These are phyloP conservation scores for Aeminium ludgeri DNA, from an alignment of 495 filamentous ascomycete species.

Conservation along the genomic window DNA sequence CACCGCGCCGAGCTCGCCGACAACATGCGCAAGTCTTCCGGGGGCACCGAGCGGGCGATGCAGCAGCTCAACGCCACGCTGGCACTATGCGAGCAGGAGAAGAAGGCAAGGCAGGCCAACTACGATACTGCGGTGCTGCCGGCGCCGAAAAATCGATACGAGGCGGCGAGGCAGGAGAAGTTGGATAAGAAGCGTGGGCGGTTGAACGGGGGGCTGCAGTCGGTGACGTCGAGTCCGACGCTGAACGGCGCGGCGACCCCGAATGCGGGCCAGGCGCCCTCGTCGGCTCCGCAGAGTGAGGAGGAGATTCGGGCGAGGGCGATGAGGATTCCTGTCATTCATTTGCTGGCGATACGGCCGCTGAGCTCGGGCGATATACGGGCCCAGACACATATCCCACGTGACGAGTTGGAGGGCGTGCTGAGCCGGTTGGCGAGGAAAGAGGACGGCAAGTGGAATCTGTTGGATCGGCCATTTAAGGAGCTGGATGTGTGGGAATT, in stretches of 20 bases:
- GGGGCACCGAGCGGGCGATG: constrained; percentile 19
- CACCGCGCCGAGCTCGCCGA: constrained; percentile 16
- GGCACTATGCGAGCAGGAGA: constrained; percentile 22
- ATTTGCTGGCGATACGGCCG: constrained; percentile 23
- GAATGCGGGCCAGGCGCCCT: constrained; percentile 7
- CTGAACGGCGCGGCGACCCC: constrained; percentile 1
- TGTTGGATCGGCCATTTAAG: constrained; percentile 49
- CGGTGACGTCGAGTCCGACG: constrained; percentile 4
- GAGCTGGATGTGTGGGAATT: constrained; percentile 74
- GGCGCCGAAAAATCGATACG: constrained; percentile 6
- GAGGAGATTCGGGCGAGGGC: constrained; percentile 15
- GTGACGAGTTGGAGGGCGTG: constrained; percentile 16
- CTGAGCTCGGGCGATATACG: constrained; percentile 8
- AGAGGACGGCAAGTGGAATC: constrained; percentile 20
- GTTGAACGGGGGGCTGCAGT: not conserved
- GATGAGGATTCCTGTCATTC: constrained; percentile 17
- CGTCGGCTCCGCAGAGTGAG: constrained; percentile 16
- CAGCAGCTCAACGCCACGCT: constrained; percentile 22
- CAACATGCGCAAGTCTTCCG: constrained; percentile 1
- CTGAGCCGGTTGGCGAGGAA: constrained; percentile 22
- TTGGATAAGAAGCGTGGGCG: constrained; percentile 1
- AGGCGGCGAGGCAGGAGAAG: constrained; percentile 9
- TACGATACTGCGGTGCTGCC: constrained; percentile 6
- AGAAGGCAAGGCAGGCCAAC: constrained; percentile 23
- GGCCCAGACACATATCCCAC: constrained; percentile 15